Evolutionary conservation across 768 basidiomycete genomes (phyloP).

Genomic region (Termitomyces eurrhizus): DNA sequence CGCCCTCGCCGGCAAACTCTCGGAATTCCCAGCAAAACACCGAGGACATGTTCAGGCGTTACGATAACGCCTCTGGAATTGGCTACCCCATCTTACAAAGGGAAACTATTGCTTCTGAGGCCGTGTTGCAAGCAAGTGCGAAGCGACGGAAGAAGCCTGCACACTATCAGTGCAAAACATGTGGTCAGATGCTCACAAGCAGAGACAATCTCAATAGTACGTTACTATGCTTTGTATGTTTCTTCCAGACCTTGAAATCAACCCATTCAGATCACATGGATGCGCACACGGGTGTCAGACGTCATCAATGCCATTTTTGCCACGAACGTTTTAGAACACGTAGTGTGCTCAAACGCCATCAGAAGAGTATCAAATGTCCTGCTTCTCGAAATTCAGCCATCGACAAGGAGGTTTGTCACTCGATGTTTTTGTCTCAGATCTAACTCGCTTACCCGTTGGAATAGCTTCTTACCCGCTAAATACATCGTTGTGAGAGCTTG

Average conservation of each 20-base stretch:
- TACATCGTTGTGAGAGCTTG: background rate
- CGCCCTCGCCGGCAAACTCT: background rate
- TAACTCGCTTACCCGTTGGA: background rate
- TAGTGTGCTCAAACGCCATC: conserved; percentile 18
- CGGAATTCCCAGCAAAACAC: background rate
- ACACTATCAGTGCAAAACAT: conserved; percentile 1
- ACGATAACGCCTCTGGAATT: conserved; percentile 1
- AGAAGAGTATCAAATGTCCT: conserved; percentile 17
- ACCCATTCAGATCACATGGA: conserved; percentile 13
- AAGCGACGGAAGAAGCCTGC: conserved; percentile 15
- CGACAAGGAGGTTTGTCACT: conserved; percentile 4
- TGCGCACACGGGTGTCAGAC: conserved; percentile 13
- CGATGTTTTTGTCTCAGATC: no score
- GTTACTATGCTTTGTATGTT: background rate
- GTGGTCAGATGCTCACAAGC: conserved; percentile 15
- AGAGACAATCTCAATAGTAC: conserved; percentile 17
- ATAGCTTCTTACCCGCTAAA: background rate
- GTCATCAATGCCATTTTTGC: conserved; percentile 13
- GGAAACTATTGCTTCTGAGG: conserved; percentile 17
- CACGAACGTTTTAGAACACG: conserved; percentile 16
- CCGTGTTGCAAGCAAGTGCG: conserved; percentile 15
- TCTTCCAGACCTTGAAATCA: background rate
- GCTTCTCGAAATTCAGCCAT: background rate
- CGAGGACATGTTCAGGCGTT: conserved; percentile 10
- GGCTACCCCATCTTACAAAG: conserved; percentile 12